Base-by-base conservation (phyloP, 1,284 basidiomycete genomes). In the Cryptococcus hybrid region DNA sequence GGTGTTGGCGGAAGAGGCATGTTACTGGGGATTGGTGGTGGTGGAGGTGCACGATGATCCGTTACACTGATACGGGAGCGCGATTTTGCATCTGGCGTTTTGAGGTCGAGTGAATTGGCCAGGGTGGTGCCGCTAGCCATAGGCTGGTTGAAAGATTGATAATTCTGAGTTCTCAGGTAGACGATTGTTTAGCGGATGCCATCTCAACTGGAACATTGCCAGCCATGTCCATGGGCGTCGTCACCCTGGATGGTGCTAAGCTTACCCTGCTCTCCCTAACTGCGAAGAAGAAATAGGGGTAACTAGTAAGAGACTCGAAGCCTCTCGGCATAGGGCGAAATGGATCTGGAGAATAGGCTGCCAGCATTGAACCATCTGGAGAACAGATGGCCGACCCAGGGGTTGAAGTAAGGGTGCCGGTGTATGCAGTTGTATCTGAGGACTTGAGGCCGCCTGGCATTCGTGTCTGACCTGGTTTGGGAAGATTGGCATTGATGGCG, bases 1-100 rank as follows among this genome's bases (percentile, higher is more conserved):
- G 70, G 70, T 7, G 70, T 73, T 3, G 70, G 70, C 2, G 70
- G 70, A 0, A 73, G 57, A 18, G 70, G 70, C 59, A 73, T 62
- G 49, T 61, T 55, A 8, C 55, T 46, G 0, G 70, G 70, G 52
- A 73, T 62, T 2, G 70, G 69, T 1, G 68, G 69, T 1, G 70
- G 70, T 1, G 68, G 70, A 6, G 70, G 66, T 7, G 70, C 64
- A 56, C 70, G 36, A 39, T 56, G 51, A 2, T 57, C 55, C 11
- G 8, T 34, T 7, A 9, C 2, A 18, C 45, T 44, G n/a, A n/a
- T 35, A 36, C 55, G 56, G 35, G 45, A 48, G 15, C 45, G 46
- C n/a, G 47, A 8, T 13, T 18, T 44, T 24, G 24, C 24, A 12
- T 58, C 55, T 12, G 56, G 59, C 13, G 60, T 62, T 52, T 62